Percentiles rank a stretch among this genome's conserved stretches.
Conservation (phyloP, 345 rosid genomes). For the Firmiana major region DNA sequence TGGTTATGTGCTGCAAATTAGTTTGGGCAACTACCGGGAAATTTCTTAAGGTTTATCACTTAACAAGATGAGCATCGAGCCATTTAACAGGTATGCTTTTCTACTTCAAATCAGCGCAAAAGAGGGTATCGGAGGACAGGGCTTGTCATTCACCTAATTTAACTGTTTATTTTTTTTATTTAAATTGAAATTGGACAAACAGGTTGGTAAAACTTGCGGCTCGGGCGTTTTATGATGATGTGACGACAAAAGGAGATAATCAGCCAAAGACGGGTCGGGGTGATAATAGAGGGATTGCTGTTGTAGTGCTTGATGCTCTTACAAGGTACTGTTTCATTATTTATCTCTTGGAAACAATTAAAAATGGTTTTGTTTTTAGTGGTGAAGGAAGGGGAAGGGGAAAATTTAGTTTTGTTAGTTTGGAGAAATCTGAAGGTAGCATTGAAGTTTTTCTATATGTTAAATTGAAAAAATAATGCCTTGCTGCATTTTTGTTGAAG, state of each 20-base stretch:
- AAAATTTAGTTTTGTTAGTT: background rate
- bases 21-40: background rate
- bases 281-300: conserved; percentile 75
- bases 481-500: background rate
- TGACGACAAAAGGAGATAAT: conserved; percentile 64
- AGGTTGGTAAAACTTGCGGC: conserved; percentile 79
- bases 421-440: background rate
- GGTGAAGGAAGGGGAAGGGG: background rate
- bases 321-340: conserved; percentile 39
- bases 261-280: conserved; percentile 67
- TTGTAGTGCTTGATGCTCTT: conserved; percentile 80
- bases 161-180: background rate
- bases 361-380: background rate
- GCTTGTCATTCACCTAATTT: background rate
- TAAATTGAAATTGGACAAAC: background rate
- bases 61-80: conserved; percentile 13
- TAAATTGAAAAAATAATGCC: background rate
- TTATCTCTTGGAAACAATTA: too few relatives aligned
- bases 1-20: background rate
- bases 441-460: background rate
- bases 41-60: background rate
- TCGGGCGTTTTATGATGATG: conserved; percentile 80
- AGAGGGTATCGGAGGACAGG: background rate
- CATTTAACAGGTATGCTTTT: conserved; percentile 7
- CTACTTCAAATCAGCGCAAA: background rate